Base-by-base conservation (phyloP, 345 rosid genomes). In the Luvunga scandens region DNA sequence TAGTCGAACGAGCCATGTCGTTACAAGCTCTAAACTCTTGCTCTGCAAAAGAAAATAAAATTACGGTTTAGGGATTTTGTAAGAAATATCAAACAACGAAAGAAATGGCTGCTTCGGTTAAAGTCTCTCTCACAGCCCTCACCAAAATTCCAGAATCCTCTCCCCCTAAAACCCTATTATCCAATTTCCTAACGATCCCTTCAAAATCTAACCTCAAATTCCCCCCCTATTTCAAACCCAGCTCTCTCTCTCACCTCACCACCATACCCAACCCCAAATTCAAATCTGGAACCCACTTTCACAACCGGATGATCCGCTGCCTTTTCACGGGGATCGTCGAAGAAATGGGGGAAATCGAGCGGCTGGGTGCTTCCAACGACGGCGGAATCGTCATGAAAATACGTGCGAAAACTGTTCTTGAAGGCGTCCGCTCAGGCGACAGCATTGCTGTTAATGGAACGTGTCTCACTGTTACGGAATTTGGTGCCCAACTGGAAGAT, bases 291-390 rank as follows among this genome's bases (percentile, higher is more conserved):
- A 9, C 69, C 75, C 78, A 33, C 0, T 34, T 39, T 72, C 87
- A 50, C 42, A 82, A 59, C 6, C 81, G 78, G 69, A 70, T 70
- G 1, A 77, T 88, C 71, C 88, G 85, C 60, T 89, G 79, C 24
- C 94, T 95, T 21, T 93, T 95, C 83, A 95, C 96, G 1, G 98
- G 97, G 21, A 93, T 93, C 71, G 94, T 95, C 31, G 98, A 95
- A 78, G 98, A 93, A 77, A 84, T 95, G 89, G 98, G 98, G 0
- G 75, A 91, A 67, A 79, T 95, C 73, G 80, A 85, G 79, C 76
- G 79, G 60, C 56, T 92, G 25, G 97, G 98, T 33, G 66, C 71
- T 72, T 88, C 86, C 21, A 76, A 65, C 6, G 88, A 86, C 24
- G 97, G 92, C 64, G 98, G 97, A 2, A 83, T 93, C 79, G 87